These are phyloP conservation scores for Zostera marina DNA, from an alignment of 116 monocot genomes.

Conservation along the genomic window DNA sequence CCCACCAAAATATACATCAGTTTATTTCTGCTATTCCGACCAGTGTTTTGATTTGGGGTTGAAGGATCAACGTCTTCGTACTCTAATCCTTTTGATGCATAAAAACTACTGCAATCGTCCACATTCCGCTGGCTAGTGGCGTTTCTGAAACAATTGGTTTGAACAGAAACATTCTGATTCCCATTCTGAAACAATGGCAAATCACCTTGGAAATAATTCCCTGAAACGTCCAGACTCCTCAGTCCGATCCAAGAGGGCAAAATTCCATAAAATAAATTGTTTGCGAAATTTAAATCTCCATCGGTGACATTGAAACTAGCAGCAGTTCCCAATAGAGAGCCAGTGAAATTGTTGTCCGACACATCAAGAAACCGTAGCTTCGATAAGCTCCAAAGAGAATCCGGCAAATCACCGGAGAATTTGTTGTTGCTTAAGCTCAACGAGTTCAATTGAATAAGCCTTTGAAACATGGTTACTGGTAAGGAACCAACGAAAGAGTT, in stretches of 20 bases:
- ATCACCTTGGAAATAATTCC: conserved; percentile 50
- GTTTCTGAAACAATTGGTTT: conserved; percentile 42
- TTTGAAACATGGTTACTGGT: conserved; percentile 11
- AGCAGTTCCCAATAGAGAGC: conserved; percentile 14
- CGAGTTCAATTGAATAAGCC: conserved; percentile 7
- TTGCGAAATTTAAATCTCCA: conserved; percentile 29
- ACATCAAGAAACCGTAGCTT: conserved; percentile 28
- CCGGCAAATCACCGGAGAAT: conserved; percentile 31
- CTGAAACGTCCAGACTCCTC: conserved; percentile 33
- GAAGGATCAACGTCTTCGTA: background rate
- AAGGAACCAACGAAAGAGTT: conserved; percentile 18
- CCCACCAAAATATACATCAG: conserved; percentile 35
- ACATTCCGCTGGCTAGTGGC: conserved; percentile 28
- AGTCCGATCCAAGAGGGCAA: conserved; percentile 16
- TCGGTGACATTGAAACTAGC: conserved; percentile 6
- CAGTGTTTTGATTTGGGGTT: conserved; percentile 10
- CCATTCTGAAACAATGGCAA: conserved; percentile 7
- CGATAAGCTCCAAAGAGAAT: conserved; percentile 20
- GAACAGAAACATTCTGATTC: conserved; percentile 17
- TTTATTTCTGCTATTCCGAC: background rate
- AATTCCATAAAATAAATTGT: conserved; percentile 45
- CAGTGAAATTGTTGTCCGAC: conserved; percentile 49
- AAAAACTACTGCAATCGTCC: conserved; percentile 40
- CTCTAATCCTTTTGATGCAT: conserved; percentile 22
- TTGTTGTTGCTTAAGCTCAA: conserved; percentile 21